phyloP scores from a whole-genome alignment of 1,284 basidiomycete genomes.

The Rhodotorula glutinis region DNA sequence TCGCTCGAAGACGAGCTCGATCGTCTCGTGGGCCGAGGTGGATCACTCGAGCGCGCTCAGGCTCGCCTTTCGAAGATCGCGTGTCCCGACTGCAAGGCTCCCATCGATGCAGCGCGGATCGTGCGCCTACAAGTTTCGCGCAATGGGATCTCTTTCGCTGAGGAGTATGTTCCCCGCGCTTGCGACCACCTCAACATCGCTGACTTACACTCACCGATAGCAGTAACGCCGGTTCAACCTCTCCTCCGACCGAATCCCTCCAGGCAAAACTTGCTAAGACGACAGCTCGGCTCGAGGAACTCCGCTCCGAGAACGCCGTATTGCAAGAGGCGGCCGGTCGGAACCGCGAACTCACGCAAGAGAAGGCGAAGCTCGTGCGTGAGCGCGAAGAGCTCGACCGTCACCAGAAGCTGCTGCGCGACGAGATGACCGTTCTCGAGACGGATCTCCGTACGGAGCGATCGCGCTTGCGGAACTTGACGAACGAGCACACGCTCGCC shows the following conservation, averaged over 20 bases:
- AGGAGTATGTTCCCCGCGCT: not conserved
- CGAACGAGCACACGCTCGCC: constrained; percentile 57
- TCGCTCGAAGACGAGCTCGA: constrained; percentile 64
- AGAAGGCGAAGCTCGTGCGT: constrained; percentile 19
- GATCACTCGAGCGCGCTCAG: constrained; percentile 30
- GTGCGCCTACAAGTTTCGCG: constrained; percentile 31
- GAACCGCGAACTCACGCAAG: constrained; percentile 12
- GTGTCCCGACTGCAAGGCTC: constrained; percentile 45
- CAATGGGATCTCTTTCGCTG: constrained; percentile 23
- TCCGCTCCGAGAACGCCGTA: constrained; percentile 19
- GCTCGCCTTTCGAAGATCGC: constrained; percentile 45
- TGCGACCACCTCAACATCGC: not conserved
- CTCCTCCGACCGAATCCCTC: constrained; percentile 18
- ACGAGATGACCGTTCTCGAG: constrained; percentile 64
- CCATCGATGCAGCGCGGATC: constrained; percentile 42
- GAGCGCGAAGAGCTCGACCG: constrained; percentile 55
- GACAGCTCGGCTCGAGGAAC: constrained; percentile 21
- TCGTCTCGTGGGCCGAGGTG: constrained; percentile 28
- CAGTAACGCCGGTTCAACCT: not conserved
- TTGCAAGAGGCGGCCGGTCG: constrained; percentile 9
- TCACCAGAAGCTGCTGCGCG: constrained; percentile 65
- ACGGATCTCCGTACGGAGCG: constrained; percentile 65
- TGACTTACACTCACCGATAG: not conserved
- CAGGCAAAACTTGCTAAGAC: constrained; percentile 19
- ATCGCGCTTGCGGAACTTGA: constrained; percentile 59